These are phyloP conservation scores for Leishmania martiniquensis DNA, from an alignment of 208 protist genomes.

Conservation along the genomic window DNA sequence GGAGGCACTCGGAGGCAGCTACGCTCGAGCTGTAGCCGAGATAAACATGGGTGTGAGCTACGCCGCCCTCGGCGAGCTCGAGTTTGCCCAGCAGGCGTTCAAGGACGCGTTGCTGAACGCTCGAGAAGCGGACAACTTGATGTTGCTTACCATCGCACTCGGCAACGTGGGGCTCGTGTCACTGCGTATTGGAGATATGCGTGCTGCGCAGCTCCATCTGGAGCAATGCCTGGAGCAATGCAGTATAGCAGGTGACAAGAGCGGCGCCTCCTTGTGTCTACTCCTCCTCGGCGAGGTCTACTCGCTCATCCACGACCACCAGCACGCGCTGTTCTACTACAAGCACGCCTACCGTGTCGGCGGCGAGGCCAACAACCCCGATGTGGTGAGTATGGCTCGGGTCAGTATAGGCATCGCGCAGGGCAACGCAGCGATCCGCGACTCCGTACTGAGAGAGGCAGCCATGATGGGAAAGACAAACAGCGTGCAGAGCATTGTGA, in stretches of 20 bases:
- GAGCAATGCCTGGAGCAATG: conserved; percentile 88
- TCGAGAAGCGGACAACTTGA: conserved; percentile 48
- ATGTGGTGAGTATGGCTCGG: conserved; percentile 77
- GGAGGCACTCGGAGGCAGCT: conserved; percentile 77
- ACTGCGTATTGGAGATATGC: conserved; percentile 83
- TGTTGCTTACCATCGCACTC: conserved; percentile 83
- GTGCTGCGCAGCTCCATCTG: conserved; percentile 67
- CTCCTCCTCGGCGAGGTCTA: conserved; percentile 89
- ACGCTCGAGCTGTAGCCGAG: conserved; percentile 76
- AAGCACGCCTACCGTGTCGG: conserved; percentile 86
- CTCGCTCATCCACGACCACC: conserved; percentile 80
- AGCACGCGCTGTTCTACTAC: conserved; percentile 91
- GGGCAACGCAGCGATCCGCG: conserved; percentile 63
- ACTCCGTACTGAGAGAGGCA: conserved; percentile 63
- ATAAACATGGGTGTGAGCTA: conserved; percentile 91
- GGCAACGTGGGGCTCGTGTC: conserved; percentile 82
- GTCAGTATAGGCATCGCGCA: conserved; percentile 85
- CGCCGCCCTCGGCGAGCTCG: conserved; percentile 73
- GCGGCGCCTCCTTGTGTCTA: conserved; percentile 82
- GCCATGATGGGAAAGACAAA: conserved; percentile 64
- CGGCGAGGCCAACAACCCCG: conserved; percentile 70
- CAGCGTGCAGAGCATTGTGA: conserved; percentile 57
- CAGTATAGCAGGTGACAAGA: conserved; percentile 80
- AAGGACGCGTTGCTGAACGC: conserved; percentile 76
- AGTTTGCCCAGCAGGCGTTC: conserved; percentile 80